A percentile compares a stretch with the other conserved stretches of the same genome.
Evolutionary conservation across 345 rosid genomes (phyloP).

Genomic region (Syzygium aqueum): DNA sequence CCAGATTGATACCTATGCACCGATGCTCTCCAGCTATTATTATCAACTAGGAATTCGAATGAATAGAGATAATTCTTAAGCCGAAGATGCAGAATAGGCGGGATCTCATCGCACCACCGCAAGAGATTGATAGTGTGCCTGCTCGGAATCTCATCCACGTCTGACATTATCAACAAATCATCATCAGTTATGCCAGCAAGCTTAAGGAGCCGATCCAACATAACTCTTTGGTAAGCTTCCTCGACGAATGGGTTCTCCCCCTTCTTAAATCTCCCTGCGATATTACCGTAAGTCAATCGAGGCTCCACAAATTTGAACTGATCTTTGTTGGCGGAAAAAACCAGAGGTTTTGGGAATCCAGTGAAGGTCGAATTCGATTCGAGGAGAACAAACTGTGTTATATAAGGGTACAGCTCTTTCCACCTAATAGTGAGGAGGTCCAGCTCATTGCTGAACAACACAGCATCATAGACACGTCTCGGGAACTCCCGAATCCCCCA

Average conservation of each 20-base stretch:
- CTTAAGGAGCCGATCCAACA: conserved; percentile 64
- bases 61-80: conserved; percentile 77
- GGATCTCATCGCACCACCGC: conserved; percentile 74
- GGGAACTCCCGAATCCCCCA: conserved; percentile 85
- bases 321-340: conserved; percentile 45
- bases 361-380: conserved; percentile 84
- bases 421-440: conserved; percentile 68
- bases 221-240: conserved; percentile 77
- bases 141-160: conserved; percentile 89
- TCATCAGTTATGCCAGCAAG: conserved; percentile 71
- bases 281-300: conserved; percentile 62
- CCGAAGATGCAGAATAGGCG: conserved; percentile 63
- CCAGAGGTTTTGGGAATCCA: conserved; percentile 50
- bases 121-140: conserved; percentile 76
- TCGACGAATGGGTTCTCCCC: conserved; percentile 77
- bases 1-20: conserved; percentile 56
- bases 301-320: conserved; percentile 66
- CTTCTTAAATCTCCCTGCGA: conserved; percentile 69
- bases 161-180: conserved; percentile 81
- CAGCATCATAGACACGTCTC: conserved; percentile 78
- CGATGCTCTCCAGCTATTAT: conserved; percentile 85
- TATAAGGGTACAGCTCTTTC: conserved; percentile 72
- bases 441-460: conserved; percentile 69
- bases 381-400: conserved; percentile 71
- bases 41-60: conserved; percentile 66